Conservation (phyloP, 306 rosid species). For the Lupinus albus region DNA sequence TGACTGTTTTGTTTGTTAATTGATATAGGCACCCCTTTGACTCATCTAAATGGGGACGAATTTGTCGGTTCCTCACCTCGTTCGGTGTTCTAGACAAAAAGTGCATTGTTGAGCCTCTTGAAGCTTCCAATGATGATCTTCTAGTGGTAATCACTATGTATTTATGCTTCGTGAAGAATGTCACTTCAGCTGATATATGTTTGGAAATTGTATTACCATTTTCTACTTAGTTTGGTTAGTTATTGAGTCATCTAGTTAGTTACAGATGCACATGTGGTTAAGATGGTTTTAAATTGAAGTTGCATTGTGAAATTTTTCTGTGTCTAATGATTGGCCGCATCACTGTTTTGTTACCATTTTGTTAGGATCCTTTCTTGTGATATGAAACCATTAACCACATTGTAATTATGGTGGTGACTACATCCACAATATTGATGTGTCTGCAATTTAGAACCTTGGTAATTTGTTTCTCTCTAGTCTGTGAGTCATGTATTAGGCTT, state of each 20-base stretch:
- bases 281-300: neutral
- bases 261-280: neutral
- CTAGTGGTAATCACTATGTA: slow-evolving; percentile 66
- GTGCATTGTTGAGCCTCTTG: slow-evolving; percentile 72
- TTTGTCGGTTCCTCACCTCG: slow-evolving; percentile 63
- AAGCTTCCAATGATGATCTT: slow-evolving; percentile 83
- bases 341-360: neutral
- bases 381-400: neutral
- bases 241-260: neutral
- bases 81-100: slow-evolving; percentile 54
- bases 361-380: neutral
- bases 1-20: slow-evolving; percentile 13
- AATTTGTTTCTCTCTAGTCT: neutral
- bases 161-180: neutral
- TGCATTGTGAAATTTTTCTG: neutral
- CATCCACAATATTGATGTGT: too few relatives aligned
- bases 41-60: slow-evolving; percentile 85
- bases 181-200: neutral
- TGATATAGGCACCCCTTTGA: slow-evolving; percentile 90
- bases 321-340: neutral
- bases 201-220: slow-evolving; percentile 5
- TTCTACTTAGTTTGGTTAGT: neutral
- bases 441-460: neutral
- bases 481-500: neutral
- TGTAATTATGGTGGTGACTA: too few relatives aligned